phyloP scores from a whole-genome alignment of 2,329 filamentous ascomycete genomes.

The Thielaviopsis populi region DNA sequence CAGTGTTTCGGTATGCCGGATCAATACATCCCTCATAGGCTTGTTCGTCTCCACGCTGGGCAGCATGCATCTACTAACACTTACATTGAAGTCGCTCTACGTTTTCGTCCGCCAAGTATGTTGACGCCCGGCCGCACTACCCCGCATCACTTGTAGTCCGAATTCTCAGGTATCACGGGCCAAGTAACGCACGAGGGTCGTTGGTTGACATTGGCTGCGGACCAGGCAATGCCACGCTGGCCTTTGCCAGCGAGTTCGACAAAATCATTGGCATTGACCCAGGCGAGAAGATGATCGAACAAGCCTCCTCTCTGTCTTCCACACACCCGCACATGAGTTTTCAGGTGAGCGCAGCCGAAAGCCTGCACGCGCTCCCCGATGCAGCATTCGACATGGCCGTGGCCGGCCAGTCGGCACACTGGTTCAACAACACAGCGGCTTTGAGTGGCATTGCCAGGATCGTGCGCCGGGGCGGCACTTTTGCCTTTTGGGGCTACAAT shows the following conservation, averaged over 20 bases:
- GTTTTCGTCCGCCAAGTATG: constrained; percentile 43
- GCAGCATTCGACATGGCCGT: constrained; percentile 37
- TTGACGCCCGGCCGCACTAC: constrained; percentile 44
- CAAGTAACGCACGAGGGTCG: constrained; percentile 15
- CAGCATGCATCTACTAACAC: background rate
- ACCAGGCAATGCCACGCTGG: constrained; percentile 41
- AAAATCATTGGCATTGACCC: constrained; percentile 40
- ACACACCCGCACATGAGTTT: constrained; percentile 26
- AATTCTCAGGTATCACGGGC: constrained; percentile 38
- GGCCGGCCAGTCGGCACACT: constrained; percentile 46
- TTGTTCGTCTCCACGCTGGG: background rate
- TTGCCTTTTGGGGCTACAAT: constrained; percentile 54
- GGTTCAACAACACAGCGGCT: constrained; percentile 43
- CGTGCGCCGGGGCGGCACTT: constrained; percentile 37
- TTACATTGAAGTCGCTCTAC: constrained; percentile 30
- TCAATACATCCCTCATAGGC: background rate
- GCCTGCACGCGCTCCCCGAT: constrained; percentile 35
- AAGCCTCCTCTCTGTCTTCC: constrained; percentile 27
- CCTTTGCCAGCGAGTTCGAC: constrained; percentile 37
- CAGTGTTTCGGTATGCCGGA: constrained; percentile 20
- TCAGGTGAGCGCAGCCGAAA: constrained; percentile 37
- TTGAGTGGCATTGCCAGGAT: constrained; percentile 42
- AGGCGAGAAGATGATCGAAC: constrained; percentile 40
- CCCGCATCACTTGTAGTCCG: constrained; percentile 38
- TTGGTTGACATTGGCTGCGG: constrained; percentile 49